These are phyloP conservation scores for Paracamarosporium sp. DNA, from an alignment of 2,329 filamentous ascomycete genomes.

Conservation along the genomic window DNA sequence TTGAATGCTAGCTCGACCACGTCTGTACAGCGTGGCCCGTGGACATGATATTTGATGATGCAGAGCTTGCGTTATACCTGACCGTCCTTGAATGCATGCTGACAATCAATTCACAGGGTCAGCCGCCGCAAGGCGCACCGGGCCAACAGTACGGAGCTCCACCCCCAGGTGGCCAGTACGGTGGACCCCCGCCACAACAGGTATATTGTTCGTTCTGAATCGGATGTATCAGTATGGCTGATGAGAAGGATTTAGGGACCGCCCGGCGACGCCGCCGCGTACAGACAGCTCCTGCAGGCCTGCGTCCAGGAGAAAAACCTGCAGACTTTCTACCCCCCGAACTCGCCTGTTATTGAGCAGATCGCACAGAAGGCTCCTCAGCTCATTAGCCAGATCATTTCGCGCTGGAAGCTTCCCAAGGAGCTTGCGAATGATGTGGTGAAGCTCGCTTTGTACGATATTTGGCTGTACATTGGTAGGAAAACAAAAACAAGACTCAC, in stretches of 20 bases:
- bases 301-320: conserved; percentile 67
- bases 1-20: neutral
- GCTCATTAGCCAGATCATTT: conserved; percentile 63
- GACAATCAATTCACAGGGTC: neutral
- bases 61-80: conserved; percentile 17
- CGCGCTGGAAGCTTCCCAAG: conserved; percentile 63
- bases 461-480: conserved; percentile 64
- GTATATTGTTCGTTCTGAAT: conserved; percentile 43
- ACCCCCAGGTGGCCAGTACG: conserved; percentile 9
- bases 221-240: neutral
- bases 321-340: conserved; percentile 65
- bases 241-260: neutral
- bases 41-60: conserved; percentile 15
- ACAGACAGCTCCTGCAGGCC: conserved; percentile 62
- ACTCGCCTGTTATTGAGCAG: conserved; percentile 57
- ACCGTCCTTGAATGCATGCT: conserved; percentile 12
- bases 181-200: conserved; percentile 16
- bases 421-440: conserved; percentile 70
- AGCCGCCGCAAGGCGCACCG: conserved; percentile 1
- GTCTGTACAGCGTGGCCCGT: neutral
- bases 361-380: conserved; percentile 57
- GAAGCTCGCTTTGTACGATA: conserved; percentile 67
- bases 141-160: conserved; percentile 30
- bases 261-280: conserved; percentile 60
- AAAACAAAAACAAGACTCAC: neutral